phyloP scores from a whole-genome alignment of 2,329 filamentous ascomycete species.

The Colletotrichum costaricense region DNA sequence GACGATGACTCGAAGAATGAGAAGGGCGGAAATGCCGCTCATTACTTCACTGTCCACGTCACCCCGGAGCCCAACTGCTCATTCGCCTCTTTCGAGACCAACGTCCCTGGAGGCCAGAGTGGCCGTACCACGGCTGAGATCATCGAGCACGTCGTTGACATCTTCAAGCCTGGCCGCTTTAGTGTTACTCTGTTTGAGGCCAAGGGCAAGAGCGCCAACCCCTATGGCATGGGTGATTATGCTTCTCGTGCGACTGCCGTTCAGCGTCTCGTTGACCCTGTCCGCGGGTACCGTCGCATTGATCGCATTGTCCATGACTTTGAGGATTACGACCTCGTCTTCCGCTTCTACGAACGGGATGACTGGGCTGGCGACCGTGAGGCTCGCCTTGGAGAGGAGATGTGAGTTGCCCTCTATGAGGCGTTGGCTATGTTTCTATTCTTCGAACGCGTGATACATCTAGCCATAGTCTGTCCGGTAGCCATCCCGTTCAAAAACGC shows the following conservation, averaged over 20 bases:
- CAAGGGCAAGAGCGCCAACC: slow-evolving; percentile 67
- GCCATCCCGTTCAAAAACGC: not conserved
- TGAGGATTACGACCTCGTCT: slow-evolving; percentile 96
- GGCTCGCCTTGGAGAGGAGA: slow-evolving; percentile 66
- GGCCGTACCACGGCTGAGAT: slow-evolving; percentile 91
- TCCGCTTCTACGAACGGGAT: slow-evolving; percentile 94
- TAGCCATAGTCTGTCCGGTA: not conserved
- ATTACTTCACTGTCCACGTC: slow-evolving; percentile 99
- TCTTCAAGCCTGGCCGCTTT: slow-evolving; percentile 98
- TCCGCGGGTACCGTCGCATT: slow-evolving; percentile 87
- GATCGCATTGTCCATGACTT: slow-evolving; percentile 98
- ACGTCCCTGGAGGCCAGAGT: slow-evolving; percentile 89
- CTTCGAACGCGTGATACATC: not conserved
- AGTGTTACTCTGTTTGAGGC: slow-evolving; percentile 97
- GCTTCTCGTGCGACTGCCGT: slow-evolving; percentile 49
- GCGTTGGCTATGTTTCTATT: not conserved
- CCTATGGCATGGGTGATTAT: slow-evolving; percentile 54
- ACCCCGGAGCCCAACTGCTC: slow-evolving; percentile 97
- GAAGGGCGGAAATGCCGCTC: slow-evolving; percentile 65
- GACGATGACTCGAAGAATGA: slow-evolving; percentile 45
- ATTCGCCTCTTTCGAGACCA: slow-evolving; percentile 98
- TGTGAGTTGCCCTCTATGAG: slow-evolving; percentile 38
- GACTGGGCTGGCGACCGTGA: slow-evolving; percentile 73
- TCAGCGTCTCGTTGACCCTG: slow-evolving; percentile 75
- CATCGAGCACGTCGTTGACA: slow-evolving; percentile 91